phyloP scores from a whole-genome alignment of 305 asterid species.

The Fraxinus velutina region DNA sequence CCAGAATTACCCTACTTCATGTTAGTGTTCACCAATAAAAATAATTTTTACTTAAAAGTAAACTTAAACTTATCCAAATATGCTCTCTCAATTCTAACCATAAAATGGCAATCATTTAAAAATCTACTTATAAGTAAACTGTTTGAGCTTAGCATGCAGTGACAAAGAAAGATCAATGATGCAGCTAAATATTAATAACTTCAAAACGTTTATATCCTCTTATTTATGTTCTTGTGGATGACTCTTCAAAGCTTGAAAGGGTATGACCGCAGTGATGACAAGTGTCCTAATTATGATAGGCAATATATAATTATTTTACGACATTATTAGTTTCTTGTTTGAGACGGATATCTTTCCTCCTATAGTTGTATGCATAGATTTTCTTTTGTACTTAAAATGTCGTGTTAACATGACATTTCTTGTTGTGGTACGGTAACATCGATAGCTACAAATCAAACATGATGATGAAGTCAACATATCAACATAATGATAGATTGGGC shows the following conservation, averaged over 20 bases:
- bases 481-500: no score
- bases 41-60: background rate
- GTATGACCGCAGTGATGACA: background rate
- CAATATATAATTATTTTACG: background rate
- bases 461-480: background rate
- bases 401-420: background rate
- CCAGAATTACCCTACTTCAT: background rate
- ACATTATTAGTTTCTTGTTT: background rate
- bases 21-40: background rate
- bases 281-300: background rate
- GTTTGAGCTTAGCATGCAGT: background rate
- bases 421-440: background rate
- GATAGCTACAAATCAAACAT: background rate
- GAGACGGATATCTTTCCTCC: background rate
- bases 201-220: background rate
- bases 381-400: background rate
- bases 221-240: background rate
- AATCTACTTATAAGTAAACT: background rate
- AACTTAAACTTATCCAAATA: background rate
- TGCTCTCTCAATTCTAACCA: background rate
- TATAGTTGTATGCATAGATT: no score
- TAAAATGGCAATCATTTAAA: background rate
- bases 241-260: background rate
- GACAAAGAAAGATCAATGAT: background rate
- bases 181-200: background rate